Evolutionary conservation across 768 basidiomycete genomes (phyloP), one percentile per base, ranked within the genome.

Genomic region (Boletus subparvulus): DNA sequence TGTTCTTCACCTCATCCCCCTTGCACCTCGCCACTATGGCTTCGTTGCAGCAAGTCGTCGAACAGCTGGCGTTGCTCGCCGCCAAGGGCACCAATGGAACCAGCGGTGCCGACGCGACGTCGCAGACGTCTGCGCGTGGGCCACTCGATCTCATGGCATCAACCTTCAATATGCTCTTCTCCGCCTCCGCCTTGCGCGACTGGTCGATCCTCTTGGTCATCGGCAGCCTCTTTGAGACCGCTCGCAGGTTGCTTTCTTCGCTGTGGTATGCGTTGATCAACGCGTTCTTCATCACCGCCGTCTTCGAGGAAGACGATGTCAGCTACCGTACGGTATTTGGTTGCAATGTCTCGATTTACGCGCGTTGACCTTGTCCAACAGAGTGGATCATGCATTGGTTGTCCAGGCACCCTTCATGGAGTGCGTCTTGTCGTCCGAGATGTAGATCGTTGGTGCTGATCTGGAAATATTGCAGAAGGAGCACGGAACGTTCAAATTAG

Each of bases 301-400:
- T 71, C 33, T 85, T 90, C 51, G 78, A 84, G 1, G 81, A 84
- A 6, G 72, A 79, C 0, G 87, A 90, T 60, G 49, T 64, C n/a
- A 76, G 80, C 54, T 87, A 78, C 61, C 69, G 87, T 86, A 62
- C 11, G 83, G 26, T 60, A 3, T 39, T 37, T 12, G 61, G 46
- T 30, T 58, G 4, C 33, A 3, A 32, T n/a, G 2, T 9, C n/a
- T 33, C 39, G 17, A 17, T 44, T 1, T 6, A 41, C 47, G 32
- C 45, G 52, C 56, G 32, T 52, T 51, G 47, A 52, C 24, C 24
- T 19, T 32, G 21, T 33, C 47, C 39, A 39, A 28, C 54, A 88
- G 86, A 79, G 39, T 90, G 88, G 88, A 77, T 90, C 63, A 80
- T 88, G 78, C 70, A 78, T 40, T 90, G 88, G 87, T 69, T 90